Conservation (phyloP, 1,139 yeast species). For the Suhomyces panamericanus region DNA sequence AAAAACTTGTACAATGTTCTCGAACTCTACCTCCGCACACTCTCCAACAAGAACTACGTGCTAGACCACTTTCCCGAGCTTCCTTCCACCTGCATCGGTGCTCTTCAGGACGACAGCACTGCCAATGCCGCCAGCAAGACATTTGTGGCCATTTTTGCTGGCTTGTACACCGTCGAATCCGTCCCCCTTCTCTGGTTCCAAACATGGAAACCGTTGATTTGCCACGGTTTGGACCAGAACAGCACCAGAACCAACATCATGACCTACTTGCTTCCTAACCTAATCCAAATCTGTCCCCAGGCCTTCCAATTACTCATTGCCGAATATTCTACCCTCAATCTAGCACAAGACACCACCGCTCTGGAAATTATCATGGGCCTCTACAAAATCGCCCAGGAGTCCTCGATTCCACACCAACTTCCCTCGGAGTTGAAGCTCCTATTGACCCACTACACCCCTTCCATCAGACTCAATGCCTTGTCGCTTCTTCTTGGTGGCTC, state of each 20-base stretch:
- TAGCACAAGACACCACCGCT: constrained; percentile 36
- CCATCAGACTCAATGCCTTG: constrained; percentile 57
- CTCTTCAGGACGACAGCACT: constrained; percentile 58
- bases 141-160: constrained; percentile 46
- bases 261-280: constrained; percentile 59
- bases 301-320: constrained; percentile 31
- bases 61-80: constrained; percentile 46
- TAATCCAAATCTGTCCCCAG: constrained; percentile 53
- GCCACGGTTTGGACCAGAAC: constrained; percentile 30
- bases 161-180: constrained; percentile 15
- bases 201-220: constrained; percentile 50
- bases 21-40: constrained; percentile 49
- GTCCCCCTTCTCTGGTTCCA: constrained; percentile 46
- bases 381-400: constrained; percentile 62
- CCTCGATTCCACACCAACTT: constrained; percentile 34
- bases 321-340: constrained; percentile 15
- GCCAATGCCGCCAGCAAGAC: constrained; percentile 72
- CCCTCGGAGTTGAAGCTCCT: constrained; percentile 37
- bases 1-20: constrained; percentile 61
- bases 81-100: constrained; percentile 42
- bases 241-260: constrained; percentile 48
- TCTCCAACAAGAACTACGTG: constrained; percentile 42
- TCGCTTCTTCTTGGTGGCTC: constrained; percentile 56
- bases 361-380: constrained; percentile 7
- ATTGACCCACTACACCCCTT: constrained; percentile 45